Evolutionary conservation across 768 basidiomycete genomes (phyloP).

Genomic region (Guyanaporus albipodus): DNA sequence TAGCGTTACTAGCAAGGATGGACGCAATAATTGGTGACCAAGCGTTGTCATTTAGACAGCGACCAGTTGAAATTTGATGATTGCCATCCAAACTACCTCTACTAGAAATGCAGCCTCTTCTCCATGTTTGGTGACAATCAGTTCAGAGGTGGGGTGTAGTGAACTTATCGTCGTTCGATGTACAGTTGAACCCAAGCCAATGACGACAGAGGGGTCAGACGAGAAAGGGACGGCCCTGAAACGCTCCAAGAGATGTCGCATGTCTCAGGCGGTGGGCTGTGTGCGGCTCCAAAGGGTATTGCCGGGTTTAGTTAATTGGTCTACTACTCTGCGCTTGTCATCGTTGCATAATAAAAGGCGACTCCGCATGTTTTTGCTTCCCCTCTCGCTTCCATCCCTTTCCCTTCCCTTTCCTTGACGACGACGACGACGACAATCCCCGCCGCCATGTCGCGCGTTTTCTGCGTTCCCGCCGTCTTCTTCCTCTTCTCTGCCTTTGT

Average conservation of each 20-base stretch:
- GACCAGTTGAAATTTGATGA: too few relatives aligned
- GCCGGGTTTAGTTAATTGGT: constrained; percentile 5
- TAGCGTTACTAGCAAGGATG: constrained; percentile 85
- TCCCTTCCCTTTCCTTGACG: constrained; percentile 4
- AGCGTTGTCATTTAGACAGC: too few relatives aligned
- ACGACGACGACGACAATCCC: not conserved
- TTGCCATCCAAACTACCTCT: too few relatives aligned
- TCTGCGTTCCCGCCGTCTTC: constrained; percentile 60
- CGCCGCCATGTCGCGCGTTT: constrained; percentile 40
- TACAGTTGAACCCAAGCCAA: too few relatives aligned
- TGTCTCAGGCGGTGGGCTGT: too few relatives aligned
- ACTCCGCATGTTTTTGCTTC: not conserved
- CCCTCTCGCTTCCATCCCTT: not conserved
- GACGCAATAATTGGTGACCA: constrained; percentile 92
- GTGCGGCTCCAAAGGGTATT: constrained; percentile 1
- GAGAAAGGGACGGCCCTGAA: too few relatives aligned
- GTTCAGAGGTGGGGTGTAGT: too few relatives aligned
- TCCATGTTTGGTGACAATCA: too few relatives aligned
- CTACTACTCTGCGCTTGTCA: not conserved
- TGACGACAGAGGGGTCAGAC: too few relatives aligned
- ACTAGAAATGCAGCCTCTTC: too few relatives aligned
- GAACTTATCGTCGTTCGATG: too few relatives aligned
- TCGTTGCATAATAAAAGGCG: constrained; percentile 18
- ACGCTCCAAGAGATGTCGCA: too few relatives aligned
- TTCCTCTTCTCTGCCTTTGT: constrained; percentile 60